Percentiles rank a stretch among this genome's conserved stretches.
Conservation (phyloP, 2,329 filamentous ascomycete species). For the Aspergillus ochraceoroseus region DNA sequence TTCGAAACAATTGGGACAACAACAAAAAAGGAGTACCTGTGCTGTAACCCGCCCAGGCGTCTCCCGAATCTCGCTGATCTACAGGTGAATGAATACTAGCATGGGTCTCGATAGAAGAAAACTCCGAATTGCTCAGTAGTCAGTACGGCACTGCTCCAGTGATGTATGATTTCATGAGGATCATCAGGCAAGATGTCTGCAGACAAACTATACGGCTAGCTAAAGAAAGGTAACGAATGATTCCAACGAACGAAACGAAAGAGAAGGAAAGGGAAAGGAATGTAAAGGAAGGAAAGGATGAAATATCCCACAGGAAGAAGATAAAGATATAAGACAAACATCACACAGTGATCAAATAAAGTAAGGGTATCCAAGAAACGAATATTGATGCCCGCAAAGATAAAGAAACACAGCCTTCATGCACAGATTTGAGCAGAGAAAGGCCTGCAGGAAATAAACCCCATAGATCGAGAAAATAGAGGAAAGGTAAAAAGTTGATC, state of each 20-base stretch:
- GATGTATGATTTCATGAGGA: slow-evolving; percentile 20
- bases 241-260: slow-evolving; percentile 10
- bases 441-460: slow-evolving; percentile 15
- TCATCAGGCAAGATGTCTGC: slow-evolving; percentile 19
- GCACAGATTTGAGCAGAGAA: slow-evolving; percentile 8
- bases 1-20: no score
- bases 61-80: no score
- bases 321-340: slow-evolving; percentile 12
- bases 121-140: no score
- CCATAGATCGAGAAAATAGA: slow-evolving; percentile 7
- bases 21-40: no score
- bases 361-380: slow-evolving; percentile 26
- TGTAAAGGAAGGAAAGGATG: slow-evolving; percentile 9
- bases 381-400: slow-evolving; percentile 20
- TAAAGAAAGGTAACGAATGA: slow-evolving; percentile 14
- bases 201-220: slow-evolving; percentile 10
- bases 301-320: slow-evolving; percentile 4
- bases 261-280: slow-evolving; percentile 11
- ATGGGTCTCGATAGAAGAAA: no score
- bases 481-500: slow-evolving; percentile 12
- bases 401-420: slow-evolving; percentile 2
- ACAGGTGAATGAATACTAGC: no score
- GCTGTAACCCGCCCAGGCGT: no score
- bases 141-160: slow-evolving; percentile 13
- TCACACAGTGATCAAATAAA: slow-evolving; percentile 25